Base-by-base conservation (phyloP, 371 early-diverging fungal genomes). In the Lichtheimia ramosa region DNA sequence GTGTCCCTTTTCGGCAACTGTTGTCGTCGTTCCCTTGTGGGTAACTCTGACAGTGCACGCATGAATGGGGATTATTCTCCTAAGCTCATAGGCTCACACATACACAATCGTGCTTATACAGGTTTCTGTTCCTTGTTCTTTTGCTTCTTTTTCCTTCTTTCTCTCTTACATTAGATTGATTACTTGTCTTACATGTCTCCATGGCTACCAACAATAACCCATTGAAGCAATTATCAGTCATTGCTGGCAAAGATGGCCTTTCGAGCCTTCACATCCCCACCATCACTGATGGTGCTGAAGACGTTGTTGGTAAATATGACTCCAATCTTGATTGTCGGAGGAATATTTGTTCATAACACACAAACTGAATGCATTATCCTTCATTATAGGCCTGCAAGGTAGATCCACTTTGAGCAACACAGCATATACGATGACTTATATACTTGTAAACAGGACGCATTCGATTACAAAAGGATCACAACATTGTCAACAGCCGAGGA, bases 401-500 rank as follows among this genome's bases (percentile, higher is more conserved):
- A 53, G 18, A 20, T 46, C 18, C n/a, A 46, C n/a, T n/a, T 34
- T 8, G 10, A 34, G 10, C 10, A 34, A 34, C 10, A 10, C 8
- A 8, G 10, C 8, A 34, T 10, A 34, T 10, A 34, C 34, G 34
- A 34, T 34, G 10, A 34, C 34, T 34, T 18, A 7, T 24, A 21
- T 21, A 46, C 15, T 10, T 15, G 15, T 34, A 28, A 54, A 25
- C 25, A 79, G 89, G 89, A 7, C 85, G 89, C 21, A 83, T 86
- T 61, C 73, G 89, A 48, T 68, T 89, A 58, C 83, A 84, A 56
- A 84, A 79, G 54, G 79, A 82, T 61, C 80, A 78, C 6, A 53
- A 42, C 42, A 68, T 48, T 48, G 60, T 62, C 67, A 83, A 78
- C 18, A 85, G 86, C 40, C 84, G 81, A 56, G 96, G 97, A 95